Evolutionary conservation across 352 stramenopile species (phyloP).

Genomic region (Phytophthora fragariae): DNA sequence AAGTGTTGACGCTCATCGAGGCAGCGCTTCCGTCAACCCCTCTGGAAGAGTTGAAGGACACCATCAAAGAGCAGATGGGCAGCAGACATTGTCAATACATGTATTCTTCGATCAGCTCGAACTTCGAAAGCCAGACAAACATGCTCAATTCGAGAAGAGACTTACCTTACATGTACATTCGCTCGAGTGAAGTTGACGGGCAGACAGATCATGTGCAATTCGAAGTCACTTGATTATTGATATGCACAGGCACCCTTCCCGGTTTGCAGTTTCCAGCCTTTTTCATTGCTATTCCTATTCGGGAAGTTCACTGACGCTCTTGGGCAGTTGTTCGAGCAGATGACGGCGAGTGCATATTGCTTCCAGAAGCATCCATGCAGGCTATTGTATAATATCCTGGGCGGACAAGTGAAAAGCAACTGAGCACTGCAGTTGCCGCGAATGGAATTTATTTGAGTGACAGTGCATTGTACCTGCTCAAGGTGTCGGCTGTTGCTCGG

Average conservation of each 20-base stretch:
- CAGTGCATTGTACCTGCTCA: not conserved
- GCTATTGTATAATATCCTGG: slow-evolving; percentile 3
- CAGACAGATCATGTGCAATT: no score
- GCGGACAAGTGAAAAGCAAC: slow-evolving; percentile 22
- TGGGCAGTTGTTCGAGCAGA: slow-evolving; percentile 1
- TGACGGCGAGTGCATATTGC: not conserved
- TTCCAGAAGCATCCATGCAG: not conserved
- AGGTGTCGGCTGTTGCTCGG: slow-evolving; percentile 2
- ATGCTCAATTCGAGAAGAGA: slow-evolving; percentile 6
- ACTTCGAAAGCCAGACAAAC: slow-evolving; percentile 1
- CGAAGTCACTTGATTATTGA: no score
- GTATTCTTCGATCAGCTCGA: slow-evolving; percentile 4
- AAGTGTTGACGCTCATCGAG: slow-evolving; percentile 16
- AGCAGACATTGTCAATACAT: no score
- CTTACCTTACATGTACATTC: not conserved
- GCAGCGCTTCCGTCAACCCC: no score
- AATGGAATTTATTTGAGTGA: slow-evolving; percentile 9
- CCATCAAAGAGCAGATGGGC: slow-evolving; percentile 37
- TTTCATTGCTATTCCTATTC: not conserved
- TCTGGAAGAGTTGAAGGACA: slow-evolving; percentile 53
- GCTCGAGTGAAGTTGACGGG: no score
- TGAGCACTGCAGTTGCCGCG: slow-evolving; percentile 8
- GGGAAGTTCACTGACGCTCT: not conserved
- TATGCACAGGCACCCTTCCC: no score
- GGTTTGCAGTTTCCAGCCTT: no score